Evolutionary conservation across 2,329 filamentous ascomycete species (phyloP).

Genomic region (Ramichloridium luteum): DNA sequence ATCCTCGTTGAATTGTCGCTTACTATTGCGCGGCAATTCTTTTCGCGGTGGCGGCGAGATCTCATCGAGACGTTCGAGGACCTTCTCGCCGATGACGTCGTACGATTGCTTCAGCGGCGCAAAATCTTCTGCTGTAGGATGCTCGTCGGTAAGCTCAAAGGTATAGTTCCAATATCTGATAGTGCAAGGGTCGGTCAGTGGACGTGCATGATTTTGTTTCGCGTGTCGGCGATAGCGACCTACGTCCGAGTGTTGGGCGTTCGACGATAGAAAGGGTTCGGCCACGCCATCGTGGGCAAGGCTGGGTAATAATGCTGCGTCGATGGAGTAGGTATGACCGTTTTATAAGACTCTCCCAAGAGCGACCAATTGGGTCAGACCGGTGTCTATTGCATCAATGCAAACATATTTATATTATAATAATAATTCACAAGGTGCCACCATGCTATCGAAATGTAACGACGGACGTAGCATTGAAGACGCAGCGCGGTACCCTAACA

Average conservation of each 20-base stretch:
- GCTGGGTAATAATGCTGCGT: no score
- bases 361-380: no score
- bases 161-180: constrained; percentile 50
- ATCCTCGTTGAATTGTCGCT: constrained; percentile 13
- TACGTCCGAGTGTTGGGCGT: constrained; percentile 34
- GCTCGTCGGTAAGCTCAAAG: constrained; percentile 56
- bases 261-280: constrained; percentile 30
- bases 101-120: constrained; percentile 52
- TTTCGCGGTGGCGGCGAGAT: constrained; percentile 40
- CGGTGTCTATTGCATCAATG: no score
- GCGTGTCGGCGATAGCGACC: constrained; percentile 13
- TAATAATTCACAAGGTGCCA: not conserved
- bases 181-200: constrained; percentile 5
- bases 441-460: not conserved
- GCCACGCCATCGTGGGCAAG: constrained; percentile 31
- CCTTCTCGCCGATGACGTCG: constrained; percentile 56
- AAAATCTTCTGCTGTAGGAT: constrained; percentile 48
- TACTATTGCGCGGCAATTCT: constrained; percentile 26
- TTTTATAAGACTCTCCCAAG: no score
- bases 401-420: no score
- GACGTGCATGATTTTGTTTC: constrained; percentile 8
- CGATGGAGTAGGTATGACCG: no score
- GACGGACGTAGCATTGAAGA: not conserved
- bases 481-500: not conserved
- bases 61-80: constrained; percentile 49